Percentiles rank a stretch among this genome's conserved stretches.
Evolutionary conservation across 805 yeast genomes (phyloP).

Genomic region (Candida awuae): DNA sequence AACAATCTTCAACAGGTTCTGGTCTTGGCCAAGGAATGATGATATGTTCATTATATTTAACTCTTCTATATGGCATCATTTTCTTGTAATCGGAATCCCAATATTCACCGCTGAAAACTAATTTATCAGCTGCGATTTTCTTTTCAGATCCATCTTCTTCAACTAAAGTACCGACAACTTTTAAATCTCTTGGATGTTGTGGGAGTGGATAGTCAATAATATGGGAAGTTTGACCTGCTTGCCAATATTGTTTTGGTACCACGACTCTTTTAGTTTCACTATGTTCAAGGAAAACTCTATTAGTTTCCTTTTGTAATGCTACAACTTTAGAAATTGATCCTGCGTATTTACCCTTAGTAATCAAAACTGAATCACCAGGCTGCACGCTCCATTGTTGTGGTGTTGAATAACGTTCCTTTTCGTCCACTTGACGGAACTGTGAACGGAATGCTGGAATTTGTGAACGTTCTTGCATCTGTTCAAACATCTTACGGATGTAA

Average conservation of each 20-base stretch:
- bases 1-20: constrained; percentile 46
- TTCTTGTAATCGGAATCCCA: constrained; percentile 67
- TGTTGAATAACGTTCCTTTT: constrained; percentile 30
- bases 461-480: constrained; percentile 21
- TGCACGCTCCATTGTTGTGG: constrained; percentile 53
- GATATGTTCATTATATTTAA: constrained; percentile 58
- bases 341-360: constrained; percentile 58
- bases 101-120: constrained; percentile 59
- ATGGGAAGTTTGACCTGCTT: constrained; percentile 61
- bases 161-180: constrained; percentile 69
- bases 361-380: constrained; percentile 71
- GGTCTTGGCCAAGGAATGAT: constrained; percentile 90
- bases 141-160: constrained; percentile 55
- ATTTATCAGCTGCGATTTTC: constrained; percentile 72
- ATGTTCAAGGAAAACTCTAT: constrained; percentile 59
- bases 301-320: constrained; percentile 50
- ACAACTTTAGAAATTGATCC: constrained; percentile 70
- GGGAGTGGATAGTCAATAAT: constrained; percentile 62
- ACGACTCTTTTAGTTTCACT: constrained; percentile 56
- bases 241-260: constrained; percentile 69
- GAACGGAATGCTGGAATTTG: constrained; percentile 28
- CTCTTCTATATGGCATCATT: constrained; percentile 71
- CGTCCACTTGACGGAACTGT: constrained; percentile 24
- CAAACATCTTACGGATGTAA: constrained; percentile 23
- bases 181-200: constrained; percentile 51